Evolutionary conservation across 2,329 filamentous ascomycete species (phyloP).

Genomic region (Aspergillus carbonarius): DNA sequence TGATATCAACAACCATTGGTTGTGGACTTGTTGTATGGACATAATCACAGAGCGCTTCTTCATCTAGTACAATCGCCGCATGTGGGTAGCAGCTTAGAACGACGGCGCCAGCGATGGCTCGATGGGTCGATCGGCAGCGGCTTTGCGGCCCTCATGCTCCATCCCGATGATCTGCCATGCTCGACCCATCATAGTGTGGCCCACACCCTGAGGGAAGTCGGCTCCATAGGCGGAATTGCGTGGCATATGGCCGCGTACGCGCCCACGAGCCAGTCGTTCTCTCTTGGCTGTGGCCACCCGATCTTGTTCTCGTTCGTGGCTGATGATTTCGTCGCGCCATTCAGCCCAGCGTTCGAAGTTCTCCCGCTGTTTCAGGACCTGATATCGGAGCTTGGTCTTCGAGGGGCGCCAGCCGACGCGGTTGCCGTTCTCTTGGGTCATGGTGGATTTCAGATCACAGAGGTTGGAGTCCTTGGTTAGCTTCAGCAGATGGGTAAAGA

Average conservation of each 20-base stretch:
- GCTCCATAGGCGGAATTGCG: constrained; percentile 27
- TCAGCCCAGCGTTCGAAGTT: constrained; percentile 48
- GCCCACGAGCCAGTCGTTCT: constrained; percentile 30
- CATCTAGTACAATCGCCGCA: too few relatives aligned
- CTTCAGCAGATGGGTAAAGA: constrained; percentile 44
- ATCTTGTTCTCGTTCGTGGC: constrained; percentile 39
- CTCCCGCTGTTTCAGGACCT: constrained; percentile 46
- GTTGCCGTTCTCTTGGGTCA: constrained; percentile 24
- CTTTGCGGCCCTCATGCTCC: constrained; percentile 28
- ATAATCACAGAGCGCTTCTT: too few relatives aligned
- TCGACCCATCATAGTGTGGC: constrained; percentile 43
- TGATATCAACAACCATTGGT: too few relatives aligned
- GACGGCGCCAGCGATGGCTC: not conserved
- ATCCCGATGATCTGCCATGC: constrained; percentile 44
- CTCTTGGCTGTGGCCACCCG: constrained; percentile 35
- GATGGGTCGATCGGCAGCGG: not conserved
- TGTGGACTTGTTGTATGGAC: too few relatives aligned
- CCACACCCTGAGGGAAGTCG: constrained; percentile 33
- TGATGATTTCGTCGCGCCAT: constrained; percentile 44
- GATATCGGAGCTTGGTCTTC: constrained; percentile 45
- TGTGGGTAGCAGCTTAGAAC: not conserved
- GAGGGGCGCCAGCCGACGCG: constrained; percentile 42
- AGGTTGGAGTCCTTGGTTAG: constrained; percentile 43
- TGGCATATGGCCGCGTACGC: constrained; percentile 26
- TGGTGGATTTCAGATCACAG: constrained; percentile 39